Base-by-base conservation (phyloP, 1,284 basidiomycete species). In the Puccinia horiana region DNA sequence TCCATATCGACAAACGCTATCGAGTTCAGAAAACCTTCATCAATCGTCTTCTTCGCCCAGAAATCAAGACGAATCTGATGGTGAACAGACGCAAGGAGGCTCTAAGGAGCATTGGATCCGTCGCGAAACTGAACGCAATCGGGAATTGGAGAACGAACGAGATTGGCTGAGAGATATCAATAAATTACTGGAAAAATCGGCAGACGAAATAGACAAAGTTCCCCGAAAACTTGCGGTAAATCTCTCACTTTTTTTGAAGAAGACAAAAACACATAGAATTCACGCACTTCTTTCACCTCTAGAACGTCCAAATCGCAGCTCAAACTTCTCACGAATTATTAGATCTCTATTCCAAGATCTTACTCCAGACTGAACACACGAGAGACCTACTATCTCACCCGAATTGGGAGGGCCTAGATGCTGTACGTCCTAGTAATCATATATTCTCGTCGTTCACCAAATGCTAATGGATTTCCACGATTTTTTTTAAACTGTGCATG, bases 301-400 rank as follows among this genome's bases (percentile, higher is more conserved):
- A 80, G 82, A 83, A 83, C 32, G 70, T 86, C 23, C 76, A 82
- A 47, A 37, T 74, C 11, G 84, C 79, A 16, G 83, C 84, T 32
- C 16, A 61, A 32, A 85, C 85, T 18, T 84, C 85, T 16, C 86
- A 86, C 49, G 73, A 81, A 0, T 78, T 86, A 5, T 69, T 86
- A 23, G 85, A 86, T 74, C 83, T 85, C 23, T 86, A 86, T 74
- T 82, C 83, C 1, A 81, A 84, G 1, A 83, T 86, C 16, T 70
- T 84, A 20, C 76, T 81, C 20, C 85, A 86, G 61, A 84, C 86
- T 3, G 85, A 86, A 61, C 84, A 85, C 56, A 85, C 84, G 20
- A 83, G 83, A 76, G 81, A 84, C 14, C 73, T 86, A 6, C 52
- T 86, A 40, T 82, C 85, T 3, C 84, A 86, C 69, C 79, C 83